Evolutionary conservation across 352 stramenopile species (phyloP).

Genomic region (Paralagenidium karlingii): DNA sequence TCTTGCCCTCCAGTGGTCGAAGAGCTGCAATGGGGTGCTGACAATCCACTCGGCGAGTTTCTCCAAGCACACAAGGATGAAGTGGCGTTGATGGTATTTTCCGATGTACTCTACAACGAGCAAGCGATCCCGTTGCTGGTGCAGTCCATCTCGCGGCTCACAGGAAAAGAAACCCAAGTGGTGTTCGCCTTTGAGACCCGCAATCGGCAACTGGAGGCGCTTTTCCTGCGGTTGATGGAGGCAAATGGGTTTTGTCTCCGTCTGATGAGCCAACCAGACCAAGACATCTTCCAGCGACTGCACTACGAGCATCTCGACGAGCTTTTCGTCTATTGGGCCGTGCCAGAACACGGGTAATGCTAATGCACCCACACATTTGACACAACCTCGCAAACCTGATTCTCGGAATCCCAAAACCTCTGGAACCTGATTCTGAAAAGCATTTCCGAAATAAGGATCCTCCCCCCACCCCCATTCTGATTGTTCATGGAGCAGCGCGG

Average conservation of each 20-base stretch:
- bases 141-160: slow-evolving; percentile 16
- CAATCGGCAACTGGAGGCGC: slow-evolving; percentile 19
- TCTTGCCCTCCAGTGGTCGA: neutral
- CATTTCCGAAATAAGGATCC: no score
- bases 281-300: slow-evolving; percentile 13
- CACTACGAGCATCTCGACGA: slow-evolving; percentile 25
- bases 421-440: no score
- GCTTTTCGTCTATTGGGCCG: slow-evolving; percentile 29
- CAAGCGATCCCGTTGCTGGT: slow-evolving; percentile 20
- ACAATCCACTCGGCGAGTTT: neutral
- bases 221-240: slow-evolving; percentile 17
- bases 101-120: slow-evolving; percentile 34
- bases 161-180: slow-evolving; percentile 12
- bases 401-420: no score
- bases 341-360: no score
- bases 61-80: slow-evolving; percentile 25
- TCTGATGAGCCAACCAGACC: slow-evolving; percentile 7
- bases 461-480: no score
- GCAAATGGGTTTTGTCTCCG: slow-evolving; percentile 13
- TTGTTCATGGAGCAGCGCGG: no score
- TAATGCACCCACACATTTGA: no score
- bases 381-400: no score
- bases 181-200: slow-evolving; percentile 33
- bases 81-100: slow-evolving; percentile 35
- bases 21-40: slow-evolving; percentile 8